Evolutionary conservation across 805 yeast genomes (phyloP).

Genomic region (Cyberlindnera maritima): DNA sequence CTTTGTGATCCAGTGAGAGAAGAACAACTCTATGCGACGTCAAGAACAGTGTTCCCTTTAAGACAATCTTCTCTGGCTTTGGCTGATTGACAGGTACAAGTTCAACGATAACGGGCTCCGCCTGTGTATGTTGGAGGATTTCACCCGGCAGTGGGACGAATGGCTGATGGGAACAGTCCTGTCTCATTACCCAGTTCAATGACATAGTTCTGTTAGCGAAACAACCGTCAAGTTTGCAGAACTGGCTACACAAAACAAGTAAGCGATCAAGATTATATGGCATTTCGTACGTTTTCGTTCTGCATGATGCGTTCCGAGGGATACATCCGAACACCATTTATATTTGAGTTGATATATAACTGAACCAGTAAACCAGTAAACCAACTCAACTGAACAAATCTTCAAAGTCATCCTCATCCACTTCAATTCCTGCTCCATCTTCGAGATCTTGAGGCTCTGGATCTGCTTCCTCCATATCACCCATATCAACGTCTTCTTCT

Average conservation of each 20-base stretch:
- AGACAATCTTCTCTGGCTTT: conserved; percentile 21
- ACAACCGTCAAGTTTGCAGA: no score
- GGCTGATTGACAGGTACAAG: conserved; percentile 22
- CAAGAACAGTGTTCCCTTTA: conserved; percentile 38
- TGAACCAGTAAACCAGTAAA: neutral
- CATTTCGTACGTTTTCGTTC: no score
- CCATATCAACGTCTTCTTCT: conserved; percentile 36
- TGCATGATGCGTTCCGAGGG: no score
- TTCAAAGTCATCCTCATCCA: conserved; percentile 31
- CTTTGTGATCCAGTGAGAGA: conserved; percentile 16
- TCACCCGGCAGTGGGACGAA: conserved; percentile 29
- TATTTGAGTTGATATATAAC: no score
- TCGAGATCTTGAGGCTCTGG: neutral
- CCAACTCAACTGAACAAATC: conserved; percentile 26
- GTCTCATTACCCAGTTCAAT: conserved; percentile 30
- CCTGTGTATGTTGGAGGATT: conserved; percentile 15
- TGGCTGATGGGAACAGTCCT: conserved; percentile 14
- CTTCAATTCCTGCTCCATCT: conserved; percentile 4
- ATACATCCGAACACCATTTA: conserved; percentile 32
- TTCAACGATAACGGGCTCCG: conserved; percentile 14
- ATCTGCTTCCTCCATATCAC: conserved; percentile 23
- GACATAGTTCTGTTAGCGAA: conserved; percentile 30
- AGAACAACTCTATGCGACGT: conserved; percentile 42
- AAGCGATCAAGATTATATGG: no score
- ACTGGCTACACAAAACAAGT: no score